Base-by-base conservation (phyloP, 73 alveolate species). In the Symbiodinium natans region DNA sequence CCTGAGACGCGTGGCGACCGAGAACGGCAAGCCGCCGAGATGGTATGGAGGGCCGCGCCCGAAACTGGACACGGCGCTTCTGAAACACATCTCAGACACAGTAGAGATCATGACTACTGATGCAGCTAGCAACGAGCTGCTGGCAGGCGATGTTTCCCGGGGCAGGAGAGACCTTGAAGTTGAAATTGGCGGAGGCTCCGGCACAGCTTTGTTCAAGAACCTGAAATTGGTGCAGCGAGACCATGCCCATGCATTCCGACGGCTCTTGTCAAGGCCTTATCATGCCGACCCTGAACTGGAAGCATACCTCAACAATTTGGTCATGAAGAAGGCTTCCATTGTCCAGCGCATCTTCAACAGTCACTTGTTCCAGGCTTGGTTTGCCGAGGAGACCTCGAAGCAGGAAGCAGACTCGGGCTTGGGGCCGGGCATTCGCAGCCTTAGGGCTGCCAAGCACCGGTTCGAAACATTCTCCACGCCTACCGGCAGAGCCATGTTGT, bases 401-500 rank as follows among this genome's bases (percentile, higher is more conserved):
- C 56, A 31, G 84, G 94, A 34, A 41, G 43, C 41, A 41, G 56
- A 42, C 33, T 48, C 85, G 68, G 41, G 83, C 3, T 52, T 48
- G 11, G 93, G 82, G 8, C 38, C 46, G 5, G 21, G 41, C 19
- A 8, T 23, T 33, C 52, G 38, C 36, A 85, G 63, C 93, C 56
- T 85, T n/a, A 2, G 56, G 23, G 31, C 93, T 6, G 93, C 83
- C 10, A 85, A 85, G 56, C 93, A 85, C 93, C 82, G 93, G 19
- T 85, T 85, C 40, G 93, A 85, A 39, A 56, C 74, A 56, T 21
- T 56, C 74, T 56, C 74, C 74, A 56, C 74, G 31, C 74, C 74
- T 8, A 56, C 74, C 31, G 74, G 74, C 74, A 56, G 74, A 56
- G 74, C 74, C 74, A 56, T 56, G 74, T 19, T 56, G 74, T 56